A percentile compares a stretch with the other conserved stretches of the same genome.
Conservation (phyloP, 2,329 filamentous ascomycete species). For the Trichophyton equinum region DNA sequence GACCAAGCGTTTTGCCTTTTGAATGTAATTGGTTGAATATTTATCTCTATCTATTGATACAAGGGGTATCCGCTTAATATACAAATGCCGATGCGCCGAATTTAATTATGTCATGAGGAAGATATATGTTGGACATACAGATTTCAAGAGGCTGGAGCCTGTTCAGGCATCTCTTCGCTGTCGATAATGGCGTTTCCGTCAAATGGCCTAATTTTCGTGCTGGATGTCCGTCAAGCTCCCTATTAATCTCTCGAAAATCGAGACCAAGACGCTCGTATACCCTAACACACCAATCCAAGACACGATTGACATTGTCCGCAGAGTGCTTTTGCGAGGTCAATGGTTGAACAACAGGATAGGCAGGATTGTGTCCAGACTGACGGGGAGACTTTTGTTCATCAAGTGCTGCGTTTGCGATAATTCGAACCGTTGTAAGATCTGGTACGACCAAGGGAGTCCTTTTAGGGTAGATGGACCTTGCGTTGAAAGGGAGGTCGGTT, state of each 20-base stretch:
- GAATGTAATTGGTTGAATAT: neutral
- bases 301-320: conserved; percentile 11
- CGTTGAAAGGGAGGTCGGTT: neutral
- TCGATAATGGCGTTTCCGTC: neutral
- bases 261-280: conserved; percentile 20
- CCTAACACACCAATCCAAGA: conserved; percentile 25
- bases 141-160: neutral
- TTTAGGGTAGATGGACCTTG: conserved; percentile 16
- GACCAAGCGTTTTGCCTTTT: neutral
- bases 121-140: neutral
- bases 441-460: conserved; percentile 22
- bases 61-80: neutral
- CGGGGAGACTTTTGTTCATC: conserved; percentile 15
- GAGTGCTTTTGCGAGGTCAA: conserved; percentile 6
- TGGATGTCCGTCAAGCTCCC: conserved; percentile 23
- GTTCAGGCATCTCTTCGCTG: neutral
- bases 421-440: conserved; percentile 25
- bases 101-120: neutral
- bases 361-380: neutral
- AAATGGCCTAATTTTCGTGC: neutral
- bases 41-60: neutral
- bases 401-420: conserved; percentile 25
- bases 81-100: neutral
- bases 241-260: conserved; percentile 21
- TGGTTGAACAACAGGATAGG: neutral